Base-by-base conservation (phyloP, 2,329 filamentous ascomycete genomes). In the Diaporthe vaccinii region DNA sequence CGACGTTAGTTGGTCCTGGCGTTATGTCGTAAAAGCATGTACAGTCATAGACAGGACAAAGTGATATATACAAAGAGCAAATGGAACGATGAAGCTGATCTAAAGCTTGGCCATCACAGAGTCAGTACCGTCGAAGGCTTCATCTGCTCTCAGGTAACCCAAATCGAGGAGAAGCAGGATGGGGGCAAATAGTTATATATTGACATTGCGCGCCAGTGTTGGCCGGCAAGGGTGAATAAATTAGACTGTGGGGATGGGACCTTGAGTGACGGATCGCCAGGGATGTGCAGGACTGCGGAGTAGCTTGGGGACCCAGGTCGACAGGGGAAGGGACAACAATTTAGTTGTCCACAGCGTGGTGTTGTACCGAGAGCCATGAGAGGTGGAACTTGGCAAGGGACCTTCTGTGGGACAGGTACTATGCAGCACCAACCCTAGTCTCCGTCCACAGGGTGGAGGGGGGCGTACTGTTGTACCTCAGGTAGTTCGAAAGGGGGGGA, bases 151-250 rank as follows among this genome's bases (percentile, higher is more conserved):
- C 65, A 20, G 34, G 8, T n/a, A 39, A 76, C 78, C 78, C 80
- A 78, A 75, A 73, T 75, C 79, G 81, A 79, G 80, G 81, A 51
- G 74, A 78, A 78, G 78, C 81, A 77, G 82, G 83, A 82, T 81
- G 80, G 79, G 77, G 79, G 81, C 80, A 81, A 82, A 82, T 79
- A 81, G 80, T 84, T 86, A 85, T 85, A 84, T 85, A 83, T 78
- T 78, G 82, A 82, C 81, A 82, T 80, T 77, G 78, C 77, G 79
- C 82, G 80, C 80, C 82, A 80, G 78, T 83, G 81, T 82, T 79
- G 80, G 79, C 81, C 80, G 77, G 41, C 41, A 46, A 39, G 25
- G 41, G 53, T 46, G 49, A 65, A 75, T 62, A 55, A 51, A 70
- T 59, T 36, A 68, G 61, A 74, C 46, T 74, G 75, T 74, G 76